A percentile compares a stretch with the other conserved stretches of the same genome.
Conservation (phyloP, 257 asterid species). For the Parsonsia alboflavescens region DNA sequence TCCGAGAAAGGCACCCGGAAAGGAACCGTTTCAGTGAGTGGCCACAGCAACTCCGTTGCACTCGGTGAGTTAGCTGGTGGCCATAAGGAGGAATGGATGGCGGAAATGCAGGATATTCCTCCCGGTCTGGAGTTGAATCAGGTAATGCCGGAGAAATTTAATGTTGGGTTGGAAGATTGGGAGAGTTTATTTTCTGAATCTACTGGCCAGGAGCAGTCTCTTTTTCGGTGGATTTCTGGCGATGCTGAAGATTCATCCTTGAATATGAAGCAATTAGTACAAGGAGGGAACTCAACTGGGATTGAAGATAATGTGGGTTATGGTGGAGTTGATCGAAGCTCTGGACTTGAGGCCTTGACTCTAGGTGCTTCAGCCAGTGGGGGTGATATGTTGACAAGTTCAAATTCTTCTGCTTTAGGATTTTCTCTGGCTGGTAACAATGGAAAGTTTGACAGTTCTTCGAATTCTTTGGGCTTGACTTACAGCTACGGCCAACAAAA, state of each 20-base stretch:
- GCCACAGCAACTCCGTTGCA: constrained; percentile 5
- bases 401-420: constrained; percentile 16
- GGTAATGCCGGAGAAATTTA: constrained; percentile 26
- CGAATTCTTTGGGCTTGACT: constrained; percentile 11
- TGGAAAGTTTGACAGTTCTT: constrained; percentile 20
- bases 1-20: constrained; percentile 16
- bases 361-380: constrained; percentile 11
- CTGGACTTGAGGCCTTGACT: constrained; percentile 22
- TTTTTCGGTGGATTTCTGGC: constrained; percentile 35
- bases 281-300: constrained; percentile 19
- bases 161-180: constrained; percentile 45
- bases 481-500: constrained; percentile 7
- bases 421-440: constrained; percentile 10
- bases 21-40: constrained; percentile 12
- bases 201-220: constrained; percentile 31
- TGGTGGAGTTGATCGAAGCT: constrained; percentile 16
- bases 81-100: constrained; percentile 24
- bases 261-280: constrained; percentile 26
- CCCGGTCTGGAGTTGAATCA: constrained; percentile 27
- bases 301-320: constrained; percentile 22
- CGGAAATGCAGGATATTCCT: constrained; percentile 23
- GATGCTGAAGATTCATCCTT: constrained; percentile 29
- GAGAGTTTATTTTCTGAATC: constrained; percentile 40
- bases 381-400: constrained; percentile 16
- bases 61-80: constrained; percentile 16